Percentiles rank a stretch among this genome's conserved stretches.
Conservation (phyloP, 257 asterid species). For the Nicotiana paniculata region DNA sequence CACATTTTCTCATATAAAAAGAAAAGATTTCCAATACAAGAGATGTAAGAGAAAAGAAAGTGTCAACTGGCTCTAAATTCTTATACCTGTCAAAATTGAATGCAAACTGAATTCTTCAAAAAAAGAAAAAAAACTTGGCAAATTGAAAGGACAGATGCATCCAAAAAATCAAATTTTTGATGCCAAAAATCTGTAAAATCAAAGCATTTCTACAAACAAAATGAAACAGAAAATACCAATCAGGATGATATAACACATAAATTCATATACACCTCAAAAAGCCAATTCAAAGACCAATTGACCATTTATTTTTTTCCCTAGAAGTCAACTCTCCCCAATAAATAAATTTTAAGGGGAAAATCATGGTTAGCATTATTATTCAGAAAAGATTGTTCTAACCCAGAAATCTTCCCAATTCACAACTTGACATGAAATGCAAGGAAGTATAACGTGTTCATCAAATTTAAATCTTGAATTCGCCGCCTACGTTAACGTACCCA, state of each 20-base stretch:
- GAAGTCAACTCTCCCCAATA: not conserved
- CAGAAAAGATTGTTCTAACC: not conserved
- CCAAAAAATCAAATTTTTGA: not conserved
- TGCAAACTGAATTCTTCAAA: not conserved
- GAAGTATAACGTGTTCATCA: not conserved
- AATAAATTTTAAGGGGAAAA: not conserved
- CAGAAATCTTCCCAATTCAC: not conserved
- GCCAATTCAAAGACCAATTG: not conserved
- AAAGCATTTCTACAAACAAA: not conserved
- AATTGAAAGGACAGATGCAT: not conserved
- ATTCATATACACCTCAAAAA: no score
- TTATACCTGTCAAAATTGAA: not conserved
- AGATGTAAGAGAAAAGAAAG: not conserved
- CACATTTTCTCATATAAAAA: not conserved
- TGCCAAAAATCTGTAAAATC: not conserved
- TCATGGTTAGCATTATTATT: not conserved
- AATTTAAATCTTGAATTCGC: not conserved
- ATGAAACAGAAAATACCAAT: no score
- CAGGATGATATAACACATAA: no score
- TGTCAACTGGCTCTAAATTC: not conserved
- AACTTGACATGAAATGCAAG: not conserved
- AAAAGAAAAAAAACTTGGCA: no score
- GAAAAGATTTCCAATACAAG: not conserved
- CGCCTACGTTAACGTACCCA: slow-evolving; percentile 33
- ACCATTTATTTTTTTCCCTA: not conserved